These are phyloP conservation scores for Sorghum bicolor DNA, from an alignment of 176 grass and related monocot species.

Conservation along the genomic window Sorghum_bicolor_NCBIv3 NC_012876.2:54432501-54433000, in stretches of 20 bases:
- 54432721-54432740: background rate
- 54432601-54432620: slow-evolving; percentile 10
- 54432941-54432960: background rate
- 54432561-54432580: background rate
- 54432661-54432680: background rate
- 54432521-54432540: slow-evolving; percentile 3
- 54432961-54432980: slow-evolving; percentile 10
- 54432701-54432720: background rate
- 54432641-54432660: background rate
- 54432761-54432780: background rate
- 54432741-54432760: background rate
- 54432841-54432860: background rate
- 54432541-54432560: slow-evolving; percentile 5
- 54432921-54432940: slow-evolving; percentile 4
- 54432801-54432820: background rate
- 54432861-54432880: background rate
- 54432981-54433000: background rate
- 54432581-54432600: background rate
- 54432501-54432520: slow-evolving; percentile 4
- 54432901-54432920: background rate
- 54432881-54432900: background rate
- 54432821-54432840: slow-evolving; percentile 11
- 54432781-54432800: background rate
- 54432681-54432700: background rate
- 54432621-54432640: slow-evolving; percentile 3